Base-by-base conservation (phyloP, 805 yeast genomes). In the Tetrapisispora arboricola region DNA sequence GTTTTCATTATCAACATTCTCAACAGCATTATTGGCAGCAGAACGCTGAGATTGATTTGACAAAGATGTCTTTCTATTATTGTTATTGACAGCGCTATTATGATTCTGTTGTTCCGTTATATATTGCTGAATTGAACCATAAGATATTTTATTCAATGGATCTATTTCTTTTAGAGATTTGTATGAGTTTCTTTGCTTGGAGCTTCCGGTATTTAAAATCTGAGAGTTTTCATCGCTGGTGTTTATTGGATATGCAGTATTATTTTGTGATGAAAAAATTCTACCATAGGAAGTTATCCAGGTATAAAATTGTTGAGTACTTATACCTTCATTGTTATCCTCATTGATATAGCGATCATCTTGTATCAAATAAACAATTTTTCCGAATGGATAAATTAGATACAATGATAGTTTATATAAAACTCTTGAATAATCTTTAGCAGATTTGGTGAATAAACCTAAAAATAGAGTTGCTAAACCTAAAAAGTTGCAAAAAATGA, bases 321-420 rank as follows among this genome's bases (percentile, higher is more conserved):
- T 74, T 26, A 90, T 73, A 16, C 97, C 97, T 53, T 84, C 94
- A 50, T 87, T 78, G 36, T 79, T 83, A 60, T 90, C 98, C 61
- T 90, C 97, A 32, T 73, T 72, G 34, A 84, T 63, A 58, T 90
- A 92, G 50, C 82, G 80, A 44, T 83, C 79, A 51, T 86, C 96
- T 45, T 77, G 78, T 44, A 71, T 73, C 46, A 90, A 67, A 43
- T 85, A 74, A 4, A 92, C 92, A 50, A 85, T 78, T 52, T 81
- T 85, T 3, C 97, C 97, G 67, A 90, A 92, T 4, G 98, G 98
- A 60, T 70, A 73, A 19, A 84, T 63, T 55, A 87, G 66, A 55
- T 84, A 92, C n/a, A 62, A 61, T 2, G 86, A 92, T 32, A 87
- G 61, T 24, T 72, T 68, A 59, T 72, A 71, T 22, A 80, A 67